Evolutionary conservation across 106 monocot genomes (phyloP), one percentile per base, ranked within the genome.

Genomic region (Triglochin maritima): DNA sequence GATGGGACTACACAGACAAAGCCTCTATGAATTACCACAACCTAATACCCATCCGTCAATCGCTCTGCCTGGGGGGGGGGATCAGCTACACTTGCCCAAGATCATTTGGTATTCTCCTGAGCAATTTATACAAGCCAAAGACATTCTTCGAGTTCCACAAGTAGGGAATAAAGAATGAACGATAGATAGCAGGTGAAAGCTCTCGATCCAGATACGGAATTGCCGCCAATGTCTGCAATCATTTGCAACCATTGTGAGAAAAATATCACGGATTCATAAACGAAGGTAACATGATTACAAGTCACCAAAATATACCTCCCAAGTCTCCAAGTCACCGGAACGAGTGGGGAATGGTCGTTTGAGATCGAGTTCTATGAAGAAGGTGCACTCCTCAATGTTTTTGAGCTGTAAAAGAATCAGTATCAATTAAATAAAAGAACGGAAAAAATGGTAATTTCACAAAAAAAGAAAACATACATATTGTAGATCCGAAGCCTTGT

Each of bases 141-240:
- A 85, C 79, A 76, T 99, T 98, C 62, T 77, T 80, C 11, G 71
- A 41, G 57, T 80, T 80, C 98, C 98, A 99, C 66, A 72, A 57
- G 60, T 86, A 81, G 3, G 98, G 98, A 62, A 99, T 86, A 66
- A 99, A 99, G 70, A 92, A 99, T 2, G 98, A 99, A 2, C 98
- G 78, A 69, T 99, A 81, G 14, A 79, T 70, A 16, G 86, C 63
- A 4, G 98, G 92, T 0, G 98, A 99, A 5, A 82, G 77, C 69
- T 92, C 92, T 57, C 98, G 74, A 55, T 99, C 98, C 58, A 99
- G 72, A 66, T 77, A 99, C 57, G 72, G 92, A 14, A 99, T 62
- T 4, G 92, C 92, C 42, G 84, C 86, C 62, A 99, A 75, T 53
- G 83, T 92, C 98, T 92, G 86, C 56, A 63, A 69, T 53, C 62